Evolutionary conservation across 78 protist species (phyloP), one percentile per base, ranked within the genome.

Genomic region (Polysphondylium violaceum): DNA sequence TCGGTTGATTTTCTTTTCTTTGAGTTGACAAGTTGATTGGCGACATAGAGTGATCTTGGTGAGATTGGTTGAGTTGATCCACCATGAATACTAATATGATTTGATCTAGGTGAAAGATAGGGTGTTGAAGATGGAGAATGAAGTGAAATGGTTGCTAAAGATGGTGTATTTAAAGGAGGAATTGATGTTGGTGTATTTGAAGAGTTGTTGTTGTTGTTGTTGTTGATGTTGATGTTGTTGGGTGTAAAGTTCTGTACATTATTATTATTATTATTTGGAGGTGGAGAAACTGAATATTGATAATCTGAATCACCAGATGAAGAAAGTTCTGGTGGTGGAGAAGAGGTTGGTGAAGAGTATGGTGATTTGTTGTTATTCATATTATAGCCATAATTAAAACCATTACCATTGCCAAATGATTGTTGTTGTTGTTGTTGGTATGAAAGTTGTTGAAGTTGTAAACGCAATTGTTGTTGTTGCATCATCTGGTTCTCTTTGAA

Each of bases 1-100:
- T 71, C 77, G 14, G 77, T 31, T 31, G 77, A 71, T 71, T 71
- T 71, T 51, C 77, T 71, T 23, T 71, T 71, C 31, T 71, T 71
- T 3, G 77, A 71, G 21, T 71, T 71, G 23, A 64, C 21, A 36
- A 64, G 72, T 27, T 8, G 19, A 64, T 64, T 64, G 31, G 47
- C 16, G 21, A n/a, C n/a, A n/a, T 36, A 21, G 19, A 36, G 27
- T 14, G 43, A n/a, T 60, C 31, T 60, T 29, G 68, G 68, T 60
- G 25, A 35, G 12, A 31, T 60, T 31, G 68, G 68, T 64, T 29
- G 25, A 6, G 72, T 17, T 64, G 72, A 36, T 64, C 53, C 53
- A 2, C 0, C 31, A 38, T 64, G 14, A n/a, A 50, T 44, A 12
- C 21, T 68, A 68, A 17, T 41, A 16, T 44, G 38, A 12, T 11